Percentiles rank a stretch among this genome's conserved stretches.
Evolutionary conservation across 345 rosid species (phyloP).

Genomic region (Triadica sebifera): DNA sequence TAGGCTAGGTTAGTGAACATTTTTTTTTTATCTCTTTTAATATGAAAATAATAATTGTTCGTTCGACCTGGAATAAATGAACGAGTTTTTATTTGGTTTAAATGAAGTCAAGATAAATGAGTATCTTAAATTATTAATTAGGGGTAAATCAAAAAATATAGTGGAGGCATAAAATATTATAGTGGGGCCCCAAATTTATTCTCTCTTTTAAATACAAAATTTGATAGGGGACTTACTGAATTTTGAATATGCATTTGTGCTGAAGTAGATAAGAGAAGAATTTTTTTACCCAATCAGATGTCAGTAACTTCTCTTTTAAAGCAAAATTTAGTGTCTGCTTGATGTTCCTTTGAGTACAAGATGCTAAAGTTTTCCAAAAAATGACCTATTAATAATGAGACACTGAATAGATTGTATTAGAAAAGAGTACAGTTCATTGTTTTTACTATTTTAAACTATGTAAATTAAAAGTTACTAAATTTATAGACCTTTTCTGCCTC

Average conservation of each 20-base stretch:
- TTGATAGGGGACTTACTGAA: background rate
- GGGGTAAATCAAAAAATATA: background rate
- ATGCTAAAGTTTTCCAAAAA: background rate
- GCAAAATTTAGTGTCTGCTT: background rate
- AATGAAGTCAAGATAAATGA: background rate
- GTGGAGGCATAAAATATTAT: background rate
- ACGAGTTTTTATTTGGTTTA: background rate
- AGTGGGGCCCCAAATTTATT: no score
- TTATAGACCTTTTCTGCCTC: background rate
- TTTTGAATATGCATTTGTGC: no score
- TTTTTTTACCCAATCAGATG: background rate
- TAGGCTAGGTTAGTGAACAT: no score
- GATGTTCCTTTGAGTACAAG: background rate
- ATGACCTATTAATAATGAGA: background rate
- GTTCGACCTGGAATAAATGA: background rate
- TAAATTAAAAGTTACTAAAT: no score
- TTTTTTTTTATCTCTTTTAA: no score
- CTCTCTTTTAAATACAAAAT: background rate
- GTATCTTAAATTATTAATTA: background rate
- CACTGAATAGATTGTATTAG: background rate
- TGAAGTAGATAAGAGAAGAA: background rate
- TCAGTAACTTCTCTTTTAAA: background rate
- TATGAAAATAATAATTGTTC: background rate
- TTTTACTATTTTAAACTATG: no score
- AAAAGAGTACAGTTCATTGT: no score